A percentile compares a stretch with the other conserved stretches of the same genome.
phyloP scores from a whole-genome alignment of 352 stramenopile genomes.

The Phytophthora hibernalis region DNA sequence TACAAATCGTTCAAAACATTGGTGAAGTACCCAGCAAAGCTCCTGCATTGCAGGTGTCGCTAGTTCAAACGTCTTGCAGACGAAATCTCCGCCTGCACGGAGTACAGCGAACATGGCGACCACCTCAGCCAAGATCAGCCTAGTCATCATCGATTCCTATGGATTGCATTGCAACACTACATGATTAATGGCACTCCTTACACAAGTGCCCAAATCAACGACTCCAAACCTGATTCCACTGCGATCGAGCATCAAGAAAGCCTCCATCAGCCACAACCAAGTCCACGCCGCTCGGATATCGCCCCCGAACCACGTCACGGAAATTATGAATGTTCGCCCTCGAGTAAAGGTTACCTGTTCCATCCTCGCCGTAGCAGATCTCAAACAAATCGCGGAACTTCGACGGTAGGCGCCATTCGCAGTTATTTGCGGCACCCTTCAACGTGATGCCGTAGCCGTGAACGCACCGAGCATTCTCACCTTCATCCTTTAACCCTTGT shows the following conservation, averaged over 20 bases:
- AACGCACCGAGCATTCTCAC: conserved; percentile 1
- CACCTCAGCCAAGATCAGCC: conserved; percentile 64
- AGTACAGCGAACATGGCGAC: conserved; percentile 70
- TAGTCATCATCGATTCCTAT: conserved; percentile 72
- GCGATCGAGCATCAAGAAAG: conserved; percentile 71
- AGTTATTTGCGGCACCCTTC: conserved; percentile 44
- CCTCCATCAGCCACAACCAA: conserved; percentile 79
- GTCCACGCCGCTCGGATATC: conserved; percentile 49
- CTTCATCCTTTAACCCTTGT: not conserved
- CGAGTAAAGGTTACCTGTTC: conserved; percentile 73
- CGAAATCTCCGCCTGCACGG: conserved; percentile 55
- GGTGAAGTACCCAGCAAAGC: conserved; percentile 70
- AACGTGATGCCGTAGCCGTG: conserved; percentile 78
- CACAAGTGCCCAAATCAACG: not conserved
- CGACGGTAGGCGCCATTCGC: conserved; percentile 53
- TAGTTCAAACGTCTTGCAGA: conserved; percentile 87
- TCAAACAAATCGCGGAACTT: conserved; percentile 35
- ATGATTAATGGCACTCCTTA: not conserved
- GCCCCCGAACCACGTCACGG: conserved; percentile 38
- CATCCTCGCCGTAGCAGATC: conserved; percentile 72
- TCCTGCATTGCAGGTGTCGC: conserved; percentile 63
- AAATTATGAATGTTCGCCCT: conserved; percentile 68
- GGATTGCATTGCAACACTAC: not conserved
- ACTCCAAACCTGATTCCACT: conserved; percentile 57
- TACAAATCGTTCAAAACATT: conserved; percentile 64